These are phyloP conservation scores for Starmera amethionina DNA, from an alignment of 805 yeast genomes.

Conservation along the genomic window DNA sequence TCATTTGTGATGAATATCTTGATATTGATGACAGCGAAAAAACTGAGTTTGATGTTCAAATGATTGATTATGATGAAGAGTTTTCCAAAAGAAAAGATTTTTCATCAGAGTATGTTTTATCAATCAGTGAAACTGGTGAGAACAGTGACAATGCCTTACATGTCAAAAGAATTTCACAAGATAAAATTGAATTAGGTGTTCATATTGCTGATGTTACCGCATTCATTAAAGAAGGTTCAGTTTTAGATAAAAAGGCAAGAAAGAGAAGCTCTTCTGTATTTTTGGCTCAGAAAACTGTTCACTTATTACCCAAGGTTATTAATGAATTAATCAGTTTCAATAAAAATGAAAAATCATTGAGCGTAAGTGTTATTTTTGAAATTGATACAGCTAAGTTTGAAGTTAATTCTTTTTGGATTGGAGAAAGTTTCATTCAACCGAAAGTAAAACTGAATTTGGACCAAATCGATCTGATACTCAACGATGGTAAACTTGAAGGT, in stretches of 20 bases:
- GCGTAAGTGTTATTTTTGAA: slow-evolving; percentile 72
- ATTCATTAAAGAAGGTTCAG: slow-evolving; percentile 61
- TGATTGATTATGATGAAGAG: slow-evolving; percentile 17
- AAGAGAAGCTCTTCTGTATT: slow-evolving; percentile 86
- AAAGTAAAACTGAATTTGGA: slow-evolving; percentile 44
- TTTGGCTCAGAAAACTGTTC: slow-evolving; percentile 63
- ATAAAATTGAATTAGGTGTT: slow-evolving; percentile 70
- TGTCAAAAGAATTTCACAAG: slow-evolving; percentile 50
- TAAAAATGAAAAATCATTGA: slow-evolving; percentile 48
- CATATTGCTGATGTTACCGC: slow-evolving; percentile 77
- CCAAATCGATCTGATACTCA: slow-evolving; percentile 43
- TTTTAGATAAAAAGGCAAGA: slow-evolving; percentile 80
- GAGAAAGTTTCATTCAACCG: slow-evolving; percentile 63
- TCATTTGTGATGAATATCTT: slow-evolving; percentile 73
- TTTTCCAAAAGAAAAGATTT: slow-evolving; percentile 40
- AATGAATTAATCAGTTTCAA: slow-evolving; percentile 52
- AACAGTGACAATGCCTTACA: slow-evolving; percentile 75
- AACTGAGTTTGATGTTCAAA: slow-evolving; percentile 23
- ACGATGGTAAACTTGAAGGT: slow-evolving; percentile 9
- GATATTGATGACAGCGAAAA: slow-evolving; percentile 23
- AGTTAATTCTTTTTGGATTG: slow-evolving; percentile 67
- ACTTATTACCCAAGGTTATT: slow-evolving; percentile 59
- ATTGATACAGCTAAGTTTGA: slow-evolving; percentile 66
- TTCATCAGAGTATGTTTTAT: slow-evolving; percentile 49
- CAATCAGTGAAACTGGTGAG: slow-evolving; percentile 47